phyloP scores from a whole-genome alignment of 2,329 filamentous ascomycete species.

The Rutstroemia sp. region DNA sequence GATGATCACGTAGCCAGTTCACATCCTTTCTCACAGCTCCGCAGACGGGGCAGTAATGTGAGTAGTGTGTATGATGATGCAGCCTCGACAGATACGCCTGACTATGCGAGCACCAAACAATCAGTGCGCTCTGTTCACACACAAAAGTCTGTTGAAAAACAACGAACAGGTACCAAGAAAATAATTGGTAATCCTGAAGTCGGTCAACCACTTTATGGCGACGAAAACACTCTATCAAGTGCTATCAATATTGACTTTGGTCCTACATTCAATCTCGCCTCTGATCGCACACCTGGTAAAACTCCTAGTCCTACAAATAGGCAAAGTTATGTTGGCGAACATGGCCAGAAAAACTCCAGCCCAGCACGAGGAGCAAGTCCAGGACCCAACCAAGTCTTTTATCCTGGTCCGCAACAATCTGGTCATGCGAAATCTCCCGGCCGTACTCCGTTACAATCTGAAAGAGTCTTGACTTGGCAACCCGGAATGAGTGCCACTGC shows the following conservation, averaged over 20 bases:
- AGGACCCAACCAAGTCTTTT: constrained; percentile 17
- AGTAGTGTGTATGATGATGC: constrained; percentile 54
- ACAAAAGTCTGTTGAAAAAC: constrained; percentile 50
- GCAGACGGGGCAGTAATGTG: constrained; percentile 29
- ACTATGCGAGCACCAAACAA: constrained; percentile 61
- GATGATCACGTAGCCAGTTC: constrained; percentile 8
- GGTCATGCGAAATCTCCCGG: constrained; percentile 28
- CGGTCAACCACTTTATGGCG: constrained; percentile 34
- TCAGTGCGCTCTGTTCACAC: constrained; percentile 26
- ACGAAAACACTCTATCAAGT: constrained; percentile 7
- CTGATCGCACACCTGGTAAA: constrained; percentile 19
- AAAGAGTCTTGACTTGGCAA: constrained; percentile 71
- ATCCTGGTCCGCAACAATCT: too few species aligned
- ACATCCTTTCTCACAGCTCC: constrained; percentile 7
- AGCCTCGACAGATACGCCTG: constrained; percentile 58
- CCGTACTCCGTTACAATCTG: constrained; percentile 44
- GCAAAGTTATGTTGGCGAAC: constrained; percentile 15
- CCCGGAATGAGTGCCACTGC: constrained; percentile 52
- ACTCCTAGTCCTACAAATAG: constrained; percentile 54
- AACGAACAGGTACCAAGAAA: constrained; percentile 72
- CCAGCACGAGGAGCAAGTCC: constrained; percentile 36
- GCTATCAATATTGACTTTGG: constrained; percentile 74
- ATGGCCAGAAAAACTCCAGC: constrained; percentile 9
- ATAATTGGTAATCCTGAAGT: constrained; percentile 51
- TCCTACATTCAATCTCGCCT: constrained; percentile 56